These are phyloP conservation scores for Adansonia rubrostipa DNA, from an alignment of 441 rosid genomes.

Conservation along the genomic window DNA sequence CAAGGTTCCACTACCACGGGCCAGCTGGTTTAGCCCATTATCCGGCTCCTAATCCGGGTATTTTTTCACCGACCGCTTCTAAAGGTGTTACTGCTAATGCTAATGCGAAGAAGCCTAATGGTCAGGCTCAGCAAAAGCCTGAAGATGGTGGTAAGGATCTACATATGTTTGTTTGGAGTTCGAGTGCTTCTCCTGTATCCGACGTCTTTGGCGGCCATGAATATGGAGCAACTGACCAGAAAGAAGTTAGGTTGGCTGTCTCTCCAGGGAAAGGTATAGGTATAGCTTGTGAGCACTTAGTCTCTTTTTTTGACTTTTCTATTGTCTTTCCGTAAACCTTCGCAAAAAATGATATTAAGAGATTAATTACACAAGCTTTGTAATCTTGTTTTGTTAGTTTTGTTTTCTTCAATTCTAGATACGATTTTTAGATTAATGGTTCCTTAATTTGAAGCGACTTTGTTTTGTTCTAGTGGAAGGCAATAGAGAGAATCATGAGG, in stretches of 20 bases:
- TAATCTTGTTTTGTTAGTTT: not conserved
- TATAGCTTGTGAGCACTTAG: conserved; percentile 14
- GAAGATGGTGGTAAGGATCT: conserved; percentile 77
- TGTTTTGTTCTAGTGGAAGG: conserved; percentile 41
- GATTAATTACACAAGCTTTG: not conserved
- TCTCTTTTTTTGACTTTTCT: not conserved
- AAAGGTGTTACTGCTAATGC: conserved; percentile 37
- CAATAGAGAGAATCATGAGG: conserved; percentile 49
- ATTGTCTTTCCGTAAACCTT: not conserved
- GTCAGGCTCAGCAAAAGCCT: conserved; percentile 51
- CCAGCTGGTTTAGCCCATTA: conserved; percentile 49
- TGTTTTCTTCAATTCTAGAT: not conserved
- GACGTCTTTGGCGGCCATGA: conserved; percentile 78
- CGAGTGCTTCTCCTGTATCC: conserved; percentile 91
- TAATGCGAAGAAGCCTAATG: conserved; percentile 44
- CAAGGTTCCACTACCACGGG: conserved; percentile 64
- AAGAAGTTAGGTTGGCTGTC: conserved; percentile 79
- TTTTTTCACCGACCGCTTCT: conserved; percentile 84
- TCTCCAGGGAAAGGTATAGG: conserved; percentile 87
- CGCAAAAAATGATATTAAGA: not conserved
- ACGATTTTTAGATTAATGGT: not conserved
- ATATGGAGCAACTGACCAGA: conserved; percentile 52
- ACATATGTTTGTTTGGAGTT: conserved; percentile 99
- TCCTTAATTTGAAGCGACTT: not conserved
- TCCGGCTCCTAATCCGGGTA: conserved; percentile 95